These are phyloP conservation scores for Cetraspora pellucida DNA, from an alignment of 192 early-diverging fungal genomes.

Conservation along the genomic window DNA sequence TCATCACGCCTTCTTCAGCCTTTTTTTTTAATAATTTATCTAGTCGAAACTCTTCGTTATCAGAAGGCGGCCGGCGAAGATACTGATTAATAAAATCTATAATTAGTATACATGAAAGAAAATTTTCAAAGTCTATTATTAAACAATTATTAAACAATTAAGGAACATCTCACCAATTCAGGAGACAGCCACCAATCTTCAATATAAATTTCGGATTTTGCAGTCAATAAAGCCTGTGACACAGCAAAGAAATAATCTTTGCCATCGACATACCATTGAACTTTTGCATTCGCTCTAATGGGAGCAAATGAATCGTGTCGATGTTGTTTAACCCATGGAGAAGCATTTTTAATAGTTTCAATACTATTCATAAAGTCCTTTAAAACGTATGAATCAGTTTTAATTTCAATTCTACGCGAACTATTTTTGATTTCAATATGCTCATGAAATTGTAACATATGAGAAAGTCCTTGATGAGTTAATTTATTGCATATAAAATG, in stretches of 20 bases:
- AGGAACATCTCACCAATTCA: slow-evolving; percentile 52
- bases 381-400: slow-evolving; percentile 65
- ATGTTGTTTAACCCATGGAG: slow-evolving; percentile 67
- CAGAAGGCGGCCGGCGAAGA: slow-evolving; percentile 67
- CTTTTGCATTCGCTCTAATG: slow-evolving; percentile 61
- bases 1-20: slow-evolving; percentile 80
- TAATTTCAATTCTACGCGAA: slow-evolving; percentile 67
- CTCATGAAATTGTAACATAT: slow-evolving; percentile 55
- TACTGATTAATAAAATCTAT: slow-evolving; percentile 45
- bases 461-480: slow-evolving; percentile 29
- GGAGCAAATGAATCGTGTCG: slow-evolving; percentile 77
- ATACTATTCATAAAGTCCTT: slow-evolving; percentile 72
- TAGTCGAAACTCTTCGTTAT: slow-evolving; percentile 74
- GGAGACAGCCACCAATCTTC: slow-evolving; percentile 89
- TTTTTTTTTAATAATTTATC: slow-evolving; percentile 77
- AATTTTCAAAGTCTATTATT: background rate
- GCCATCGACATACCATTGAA: slow-evolving; percentile 75
- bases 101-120: background rate
- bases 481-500: slow-evolving; percentile 38
- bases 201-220: slow-evolving; percentile 69
- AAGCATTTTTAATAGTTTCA: slow-evolving; percentile 54
- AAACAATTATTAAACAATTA: background rate
- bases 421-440: slow-evolving; percentile 64
- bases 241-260: slow-evolving; percentile 75
- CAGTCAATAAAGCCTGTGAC: slow-evolving; percentile 70